Base-by-base conservation (phyloP, 1,139 yeast species). In the Yamadazyma spencermartinsiae region DNA sequence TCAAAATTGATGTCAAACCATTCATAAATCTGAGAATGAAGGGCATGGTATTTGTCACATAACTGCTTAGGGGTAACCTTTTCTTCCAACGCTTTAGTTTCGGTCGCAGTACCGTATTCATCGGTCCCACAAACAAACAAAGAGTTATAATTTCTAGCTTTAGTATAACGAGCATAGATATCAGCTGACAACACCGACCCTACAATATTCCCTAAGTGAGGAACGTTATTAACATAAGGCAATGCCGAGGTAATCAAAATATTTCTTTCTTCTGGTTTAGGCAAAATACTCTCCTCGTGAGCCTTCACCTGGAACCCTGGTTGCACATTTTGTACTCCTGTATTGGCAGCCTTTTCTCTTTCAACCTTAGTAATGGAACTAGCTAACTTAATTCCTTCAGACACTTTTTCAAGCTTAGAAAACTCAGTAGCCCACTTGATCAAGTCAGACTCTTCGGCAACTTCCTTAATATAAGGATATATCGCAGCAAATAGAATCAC, bases 51-150 rank as follows among this genome's bases (percentile, higher is more conserved):
- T 62, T 92, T 92, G 62, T 86, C 88, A 72, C 98, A 92, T 53
- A 92, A 73, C 56, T 88, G 82, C 53, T 79, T 72, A 35, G 99
- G 98, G 4, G 95, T 76, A 44, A 87, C 83, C 33, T 85, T 82
- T 57, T 92, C 98, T 63, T 92, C 98, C 42, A 92, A 71, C 9
- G 98, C 98, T 66, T 92, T 92, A 26, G 98, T 94, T 65, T 92
- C 99, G 18, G 98, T 92, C 36, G 99, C 99, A 45, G 99, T 92
- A 60, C 99, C 99, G 61, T 92, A 94, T 66, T 92, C 99, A 61
- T 92, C 99, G 27, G 98, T 94, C 66, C 99, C 99, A 67, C 98
- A 89, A 43, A 92, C 68, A 56, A 72, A 92, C 45, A 92, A 68
- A 16, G 96, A 74, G 60, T 90, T 92, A 69, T 85, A 83, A 63